phyloP scores from a whole-genome alignment of 108 stramenopile species.

The Cyclotella atomus region DNA sequence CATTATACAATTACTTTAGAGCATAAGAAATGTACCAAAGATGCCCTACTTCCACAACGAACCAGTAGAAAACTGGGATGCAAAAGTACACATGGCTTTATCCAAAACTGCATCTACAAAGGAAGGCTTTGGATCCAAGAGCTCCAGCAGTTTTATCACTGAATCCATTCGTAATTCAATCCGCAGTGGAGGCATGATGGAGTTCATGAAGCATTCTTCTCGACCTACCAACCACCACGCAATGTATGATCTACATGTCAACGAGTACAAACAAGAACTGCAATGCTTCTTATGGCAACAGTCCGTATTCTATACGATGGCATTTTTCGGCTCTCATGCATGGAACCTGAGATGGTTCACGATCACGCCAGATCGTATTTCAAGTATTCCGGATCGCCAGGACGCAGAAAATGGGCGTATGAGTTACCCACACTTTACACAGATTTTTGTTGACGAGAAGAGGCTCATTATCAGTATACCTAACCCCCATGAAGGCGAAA shows the following conservation, averaged over 20 bases:
- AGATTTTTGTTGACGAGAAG: conserved; percentile 61
- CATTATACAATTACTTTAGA: neutral
- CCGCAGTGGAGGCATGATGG: neutral
- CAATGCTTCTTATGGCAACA: conserved; percentile 69
- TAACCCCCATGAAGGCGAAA: conserved; percentile 31
- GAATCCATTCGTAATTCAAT: conserved; percentile 6
- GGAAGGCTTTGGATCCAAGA: neutral
- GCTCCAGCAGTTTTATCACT: neutral
- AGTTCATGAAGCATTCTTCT: conserved; percentile 5
- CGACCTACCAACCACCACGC: conserved; percentile 17
- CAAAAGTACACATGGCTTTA: neutral
- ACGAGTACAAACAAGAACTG: conserved; percentile 25
- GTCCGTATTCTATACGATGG: conserved; percentile 69
- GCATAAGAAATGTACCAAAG: conserved; percentile 9
- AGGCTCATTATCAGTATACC: conserved; percentile 58
- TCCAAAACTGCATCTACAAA: conserved; percentile 1
- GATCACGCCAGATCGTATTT: conserved; percentile 49
- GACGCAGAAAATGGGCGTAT: conserved; percentile 50
- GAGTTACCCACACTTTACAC: conserved; percentile 57
- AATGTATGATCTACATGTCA: conserved; percentile 19
- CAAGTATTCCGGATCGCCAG: conserved; percentile 60
- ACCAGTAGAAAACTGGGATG: conserved; percentile 37
- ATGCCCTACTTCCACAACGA: conserved; percentile 15
- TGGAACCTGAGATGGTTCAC: conserved; percentile 78
- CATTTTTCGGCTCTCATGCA: conserved; percentile 53